Evolutionary conservation across 2,329 filamentous ascomycete genomes (phyloP), one percentile per base, ranked within the genome.

Genomic region (Colletotrichum ledebouriae): DNA sequence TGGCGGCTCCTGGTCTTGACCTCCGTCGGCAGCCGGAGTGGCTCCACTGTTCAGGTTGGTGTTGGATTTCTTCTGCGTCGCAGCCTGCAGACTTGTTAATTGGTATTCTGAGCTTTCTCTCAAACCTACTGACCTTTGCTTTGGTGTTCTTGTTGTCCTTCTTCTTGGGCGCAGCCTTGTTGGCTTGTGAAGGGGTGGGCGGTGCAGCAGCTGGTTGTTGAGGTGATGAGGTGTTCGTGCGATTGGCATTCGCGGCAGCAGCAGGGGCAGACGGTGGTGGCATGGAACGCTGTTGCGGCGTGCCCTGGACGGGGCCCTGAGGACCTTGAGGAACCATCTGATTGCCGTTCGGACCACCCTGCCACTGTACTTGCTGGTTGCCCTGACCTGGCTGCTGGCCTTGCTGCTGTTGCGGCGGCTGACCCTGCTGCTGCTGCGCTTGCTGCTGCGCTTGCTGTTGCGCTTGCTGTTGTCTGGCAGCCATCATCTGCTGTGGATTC

Each of bases 91-190:
- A 13, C 6, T 41, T 55, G 49, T 55, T 55, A 55, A 29, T 22
- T 39, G 33, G 12, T 55, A 17, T 37, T n/a, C 5, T 13, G 13
- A n/a, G 7, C 5, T 29, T 12, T 10, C 22, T 11, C 33, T 52
- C n/a, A 20, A 15, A 47, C 46, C 34, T 53, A 75, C 82, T 81
- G 86, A 92, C 91, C 89, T 93, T 93, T 65, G 81, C 83, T 78
- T 90, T 92, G 5, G 87, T 83, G 69, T 83, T 85, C 79, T 90
- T 91, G 5, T 81, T 82, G 37, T 89, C 88, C 83, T 93, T 92
- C 86, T 95, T 95, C 79, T 93, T 94, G 1, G 92, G 91, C 39
- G 88, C 89, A 4, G 90, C 80, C 82, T 95, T 95, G 75, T 89
- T 90, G 2, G 83, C 78, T 76, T 93, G 91, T 59, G 88, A 90